A percentile compares a stretch with the other conserved stretches of the same genome.
phyloP scores from a whole-genome alignment of 169 alveolate species.

The Eimeria acervulina region DNA sequence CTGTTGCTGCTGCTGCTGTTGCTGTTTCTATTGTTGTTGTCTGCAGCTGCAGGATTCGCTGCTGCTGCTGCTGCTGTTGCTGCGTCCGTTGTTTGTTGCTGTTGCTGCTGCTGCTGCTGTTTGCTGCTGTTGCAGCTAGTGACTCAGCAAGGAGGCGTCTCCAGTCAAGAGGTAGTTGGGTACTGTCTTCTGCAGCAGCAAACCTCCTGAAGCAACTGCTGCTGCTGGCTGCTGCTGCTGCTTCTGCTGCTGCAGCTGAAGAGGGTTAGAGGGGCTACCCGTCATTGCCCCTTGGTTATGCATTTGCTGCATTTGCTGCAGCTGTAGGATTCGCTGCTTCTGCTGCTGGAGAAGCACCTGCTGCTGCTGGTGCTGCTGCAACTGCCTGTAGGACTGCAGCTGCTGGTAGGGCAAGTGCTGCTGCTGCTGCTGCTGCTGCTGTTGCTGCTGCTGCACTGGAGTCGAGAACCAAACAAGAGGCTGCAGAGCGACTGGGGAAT shows the following conservation, averaged over 20 bases:
- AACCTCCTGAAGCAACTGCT: neutral
- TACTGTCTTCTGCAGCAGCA: neutral
- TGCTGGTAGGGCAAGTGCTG: neutral
- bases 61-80: slow-evolving; percentile 15
- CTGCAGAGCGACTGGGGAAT: neutral
- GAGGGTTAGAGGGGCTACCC: neutral
- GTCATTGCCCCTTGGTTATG: neutral
- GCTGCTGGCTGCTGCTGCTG: slow-evolving; percentile 13
- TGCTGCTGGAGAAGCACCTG: neutral
- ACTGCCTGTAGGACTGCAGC: neutral
- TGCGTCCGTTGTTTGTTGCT: neutral
- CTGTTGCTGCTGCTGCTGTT: slow-evolving; percentile 20
- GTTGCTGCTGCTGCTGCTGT: slow-evolving; percentile 11
- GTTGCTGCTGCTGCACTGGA: neutral
- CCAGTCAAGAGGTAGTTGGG: neutral
- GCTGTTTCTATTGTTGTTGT: neutral
- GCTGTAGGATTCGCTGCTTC: neutral
- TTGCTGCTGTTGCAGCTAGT: slow-evolving; percentile 42
- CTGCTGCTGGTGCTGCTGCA: neutral
- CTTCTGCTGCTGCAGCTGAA: slow-evolving; percentile 12
- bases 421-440: slow-evolving; percentile 27
- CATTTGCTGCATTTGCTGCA: no score
- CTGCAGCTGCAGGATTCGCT: neutral
- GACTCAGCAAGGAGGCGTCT: neutral
- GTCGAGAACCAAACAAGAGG: no score